Evolutionary conservation across 371 early-diverging fungal species (phyloP).

Genomic region (Conidiobolus coronatus): DNA sequence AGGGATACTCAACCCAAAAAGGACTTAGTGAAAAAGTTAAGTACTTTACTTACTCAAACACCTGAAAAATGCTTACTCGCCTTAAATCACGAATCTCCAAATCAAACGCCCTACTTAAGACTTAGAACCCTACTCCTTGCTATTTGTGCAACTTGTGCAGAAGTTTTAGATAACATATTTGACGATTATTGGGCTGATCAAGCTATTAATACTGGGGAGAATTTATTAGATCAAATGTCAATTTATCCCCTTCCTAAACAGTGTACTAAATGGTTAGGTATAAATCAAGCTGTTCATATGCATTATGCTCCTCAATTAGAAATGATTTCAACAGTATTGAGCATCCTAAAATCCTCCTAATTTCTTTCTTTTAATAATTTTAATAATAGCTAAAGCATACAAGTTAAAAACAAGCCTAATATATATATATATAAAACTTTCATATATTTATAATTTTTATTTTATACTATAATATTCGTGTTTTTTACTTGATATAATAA

Average conservation of each 20-base stretch:
- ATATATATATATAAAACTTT: no score
- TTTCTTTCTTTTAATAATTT: background rate
- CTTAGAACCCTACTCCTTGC: conserved; percentile 70
- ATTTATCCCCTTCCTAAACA: background rate
- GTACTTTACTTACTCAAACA: conserved; percentile 36
- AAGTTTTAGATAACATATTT: conserved; percentile 67
- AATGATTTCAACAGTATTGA: conserved; percentile 1
- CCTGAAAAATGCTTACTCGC: conserved; percentile 19
- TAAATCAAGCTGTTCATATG: background rate
- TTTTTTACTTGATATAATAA: no score
- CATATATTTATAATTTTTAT: no score
- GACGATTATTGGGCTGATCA: background rate
- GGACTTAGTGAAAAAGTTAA: conserved; percentile 52
- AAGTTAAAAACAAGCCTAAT: no score
- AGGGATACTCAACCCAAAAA: conserved; percentile 68
- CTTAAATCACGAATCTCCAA: conserved; percentile 12
- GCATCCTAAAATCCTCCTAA: background rate
- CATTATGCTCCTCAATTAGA: conserved; percentile 1
- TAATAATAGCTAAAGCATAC: no score
- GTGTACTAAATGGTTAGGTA: background rate
- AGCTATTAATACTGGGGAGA: background rate
- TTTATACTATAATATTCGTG: no score
- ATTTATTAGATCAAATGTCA: background rate
- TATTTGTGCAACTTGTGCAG: conserved; percentile 88
- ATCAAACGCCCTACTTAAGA: conserved; percentile 14